phyloP scores from a whole-genome alignment of 495 filamentous ascomycete species.

The Penicillium lividum region DNA sequence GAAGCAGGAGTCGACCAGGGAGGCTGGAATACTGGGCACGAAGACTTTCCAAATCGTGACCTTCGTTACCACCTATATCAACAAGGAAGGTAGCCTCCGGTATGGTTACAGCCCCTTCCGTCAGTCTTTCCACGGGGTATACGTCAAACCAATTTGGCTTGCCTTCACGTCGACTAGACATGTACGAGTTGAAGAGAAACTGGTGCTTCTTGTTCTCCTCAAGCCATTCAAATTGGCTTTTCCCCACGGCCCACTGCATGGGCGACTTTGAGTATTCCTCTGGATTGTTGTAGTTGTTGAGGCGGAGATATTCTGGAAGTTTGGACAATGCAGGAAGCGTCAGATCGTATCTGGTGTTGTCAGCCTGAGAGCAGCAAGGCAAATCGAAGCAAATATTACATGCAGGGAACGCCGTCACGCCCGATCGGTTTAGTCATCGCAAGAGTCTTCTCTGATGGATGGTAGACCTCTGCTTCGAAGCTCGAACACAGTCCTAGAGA shows the following conservation, averaged over 20 bases:
- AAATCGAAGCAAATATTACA: constrained; percentile 6
- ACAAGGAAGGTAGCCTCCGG: constrained; percentile 32
- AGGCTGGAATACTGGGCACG: neutral
- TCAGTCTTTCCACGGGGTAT: constrained; percentile 40
- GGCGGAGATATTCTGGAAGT: constrained; percentile 22
- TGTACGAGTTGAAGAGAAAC: constrained; percentile 40
- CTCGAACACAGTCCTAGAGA: constrained; percentile 8
- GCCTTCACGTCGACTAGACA: constrained; percentile 41
- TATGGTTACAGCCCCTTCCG: constrained; percentile 21
- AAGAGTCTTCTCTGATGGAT: constrained; percentile 33
- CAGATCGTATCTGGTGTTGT: constrained; percentile 15
- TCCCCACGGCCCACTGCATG: constrained; percentile 14
- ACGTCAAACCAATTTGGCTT: constrained; percentile 43
- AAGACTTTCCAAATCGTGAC: constrained; percentile 45
- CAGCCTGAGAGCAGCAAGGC: constrained; percentile 6
- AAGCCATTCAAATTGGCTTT: constrained; percentile 21
- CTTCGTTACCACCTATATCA: constrained; percentile 51
- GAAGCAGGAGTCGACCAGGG: constrained; percentile 12
- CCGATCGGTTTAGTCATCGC: constrained; percentile 37
- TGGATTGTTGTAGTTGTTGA: constrained; percentile 18
- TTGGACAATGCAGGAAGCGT: constrained; percentile 17
- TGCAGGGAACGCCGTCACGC: constrained; percentile 20
- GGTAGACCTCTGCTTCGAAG: constrained; percentile 32
- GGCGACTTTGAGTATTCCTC: constrained; percentile 16
- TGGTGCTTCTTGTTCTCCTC: constrained; percentile 10